phyloP scores from a whole-genome alignment of 2,329 filamentous ascomycete species.

The Fusarium drepaniforme region DNA sequence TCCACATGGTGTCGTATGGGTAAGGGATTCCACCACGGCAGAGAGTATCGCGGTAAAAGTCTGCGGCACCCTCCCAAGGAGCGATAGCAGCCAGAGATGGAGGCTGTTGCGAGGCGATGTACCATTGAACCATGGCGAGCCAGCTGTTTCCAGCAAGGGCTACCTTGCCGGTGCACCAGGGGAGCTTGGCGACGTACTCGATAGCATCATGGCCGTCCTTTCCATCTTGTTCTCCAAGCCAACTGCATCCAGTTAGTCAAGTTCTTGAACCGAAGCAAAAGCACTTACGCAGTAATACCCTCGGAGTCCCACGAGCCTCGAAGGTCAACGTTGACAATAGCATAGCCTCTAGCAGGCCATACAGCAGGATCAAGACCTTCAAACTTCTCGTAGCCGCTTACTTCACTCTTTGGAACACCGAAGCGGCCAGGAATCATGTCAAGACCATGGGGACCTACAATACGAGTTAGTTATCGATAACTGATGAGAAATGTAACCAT shows the following conservation, averaged over 20 bases:
- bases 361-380: conserved; percentile 27
- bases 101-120: not conserved
- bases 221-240: conserved; percentile 14
- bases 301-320: conserved; percentile 13
- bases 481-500: not conserved
- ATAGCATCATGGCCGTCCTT: conserved; percentile 22
- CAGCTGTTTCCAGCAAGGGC: conserved; percentile 22
- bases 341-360: conserved; percentile 27
- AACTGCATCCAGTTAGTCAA: not conserved
- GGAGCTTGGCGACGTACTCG: conserved; percentile 4
- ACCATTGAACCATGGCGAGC: conserved; percentile 16
- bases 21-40: conserved; percentile 39
- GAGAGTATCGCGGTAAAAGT: conserved; percentile 35
- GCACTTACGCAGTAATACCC: conserved; percentile 5
- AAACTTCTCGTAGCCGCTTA: conserved; percentile 27
- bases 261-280: accelerated
- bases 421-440: conserved; percentile 10
- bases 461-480: not conserved
- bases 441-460: not conserved
- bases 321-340: conserved; percentile 19
- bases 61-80: conserved; percentile 16
- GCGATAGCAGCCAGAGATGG: conserved; percentile 22
- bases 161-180: conserved; percentile 17
- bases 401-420: not conserved
- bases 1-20: conserved; percentile 4